These are phyloP conservation scores for Coniochaeta hoffmannii DNA, from an alignment of 2,329 filamentous ascomycete genomes.

Conservation along the genomic window DNA sequence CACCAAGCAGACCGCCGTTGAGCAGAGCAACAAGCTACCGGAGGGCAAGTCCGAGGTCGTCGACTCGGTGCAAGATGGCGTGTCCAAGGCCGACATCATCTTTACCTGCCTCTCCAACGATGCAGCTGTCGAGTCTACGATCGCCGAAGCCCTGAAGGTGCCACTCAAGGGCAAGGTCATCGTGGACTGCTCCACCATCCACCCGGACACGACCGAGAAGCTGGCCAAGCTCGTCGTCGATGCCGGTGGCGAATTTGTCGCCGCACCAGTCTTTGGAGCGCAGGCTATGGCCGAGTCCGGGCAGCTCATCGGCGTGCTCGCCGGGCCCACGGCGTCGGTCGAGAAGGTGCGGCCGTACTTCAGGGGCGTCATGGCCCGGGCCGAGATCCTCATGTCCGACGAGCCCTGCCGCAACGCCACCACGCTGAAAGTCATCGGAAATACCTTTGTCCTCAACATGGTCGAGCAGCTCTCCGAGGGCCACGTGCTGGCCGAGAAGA, in stretches of 20 bases:
- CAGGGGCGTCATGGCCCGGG: slow-evolving; percentile 62
- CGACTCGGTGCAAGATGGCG: slow-evolving; percentile 53
- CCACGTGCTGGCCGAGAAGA: slow-evolving; percentile 72
- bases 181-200: slow-evolving; percentile 81
- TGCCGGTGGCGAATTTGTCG: slow-evolving; percentile 66
- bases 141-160: slow-evolving; percentile 47
- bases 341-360: slow-evolving; percentile 62
- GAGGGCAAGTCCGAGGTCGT: slow-evolving; percentile 57
- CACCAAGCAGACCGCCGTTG: slow-evolving; percentile 56
- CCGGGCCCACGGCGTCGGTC: slow-evolving; percentile 54
- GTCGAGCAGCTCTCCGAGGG: slow-evolving; percentile 73
- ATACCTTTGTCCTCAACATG: slow-evolving; percentile 80
- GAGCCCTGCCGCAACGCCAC: slow-evolving; percentile 63
- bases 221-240: slow-evolving; percentile 50
- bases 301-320: slow-evolving; percentile 64
- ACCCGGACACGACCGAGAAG: slow-evolving; percentile 69
- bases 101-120: slow-evolving; percentile 80
- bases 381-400: slow-evolving; percentile 62
- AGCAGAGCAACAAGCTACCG: slow-evolving; percentile 54
- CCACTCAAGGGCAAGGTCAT: slow-evolving; percentile 67
- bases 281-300: slow-evolving; percentile 65
- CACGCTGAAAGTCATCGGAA: slow-evolving; percentile 75
- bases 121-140: slow-evolving; percentile 56
- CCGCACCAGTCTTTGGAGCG: slow-evolving; percentile 62
- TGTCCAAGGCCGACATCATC: slow-evolving; percentile 65